Conservation (phyloP, 345 rosid genomes). For the Murraya koenigii region DNA sequence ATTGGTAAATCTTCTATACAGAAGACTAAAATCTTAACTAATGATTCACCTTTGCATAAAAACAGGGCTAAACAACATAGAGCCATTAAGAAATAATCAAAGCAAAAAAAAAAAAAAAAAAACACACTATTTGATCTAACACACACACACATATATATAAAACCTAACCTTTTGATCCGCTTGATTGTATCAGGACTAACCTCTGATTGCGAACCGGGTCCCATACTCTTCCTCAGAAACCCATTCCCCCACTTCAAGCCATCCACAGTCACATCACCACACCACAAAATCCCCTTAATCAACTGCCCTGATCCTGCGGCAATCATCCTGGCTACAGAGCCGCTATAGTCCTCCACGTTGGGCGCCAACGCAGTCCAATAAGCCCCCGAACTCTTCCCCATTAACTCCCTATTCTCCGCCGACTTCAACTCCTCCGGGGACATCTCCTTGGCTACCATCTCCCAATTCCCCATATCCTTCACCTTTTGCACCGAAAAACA, state of each 20-base stretch:
- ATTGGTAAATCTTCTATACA: not conserved
- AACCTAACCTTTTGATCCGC: conserved; percentile 70
- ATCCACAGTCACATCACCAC: conserved; percentile 90
- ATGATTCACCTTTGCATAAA: not conserved
- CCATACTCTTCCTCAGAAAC: conserved; percentile 56
- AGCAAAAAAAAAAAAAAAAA: too few relatives aligned
- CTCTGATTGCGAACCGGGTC: conserved; percentile 36
- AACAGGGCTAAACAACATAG: not conserved
- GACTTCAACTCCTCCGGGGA: conserved; percentile 56
- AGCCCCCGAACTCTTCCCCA: conserved; percentile 66
- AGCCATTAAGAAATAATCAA: not conserved
- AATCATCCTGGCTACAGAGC: conserved; percentile 57
- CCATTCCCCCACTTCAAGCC: conserved; percentile 75
- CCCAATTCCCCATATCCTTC: conserved; percentile 34
- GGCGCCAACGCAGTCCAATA: conserved; percentile 99
- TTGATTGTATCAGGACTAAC: conserved; percentile 60
- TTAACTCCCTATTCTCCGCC: conserved; percentile 44
- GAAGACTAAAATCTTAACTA: not conserved
- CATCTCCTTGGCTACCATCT: conserved; percentile 38
- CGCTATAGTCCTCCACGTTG: conserved; percentile 84
- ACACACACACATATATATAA: too few relatives aligned
- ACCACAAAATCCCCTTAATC: conserved; percentile 87
- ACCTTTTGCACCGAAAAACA: conserved; percentile 60
- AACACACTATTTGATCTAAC: too few relatives aligned
- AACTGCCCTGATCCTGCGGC: conserved; percentile 90